Evolutionary conservation across 2,329 filamentous ascomycete genomes (phyloP).

Genomic region (Aspergillus novofumigatus): DNA sequence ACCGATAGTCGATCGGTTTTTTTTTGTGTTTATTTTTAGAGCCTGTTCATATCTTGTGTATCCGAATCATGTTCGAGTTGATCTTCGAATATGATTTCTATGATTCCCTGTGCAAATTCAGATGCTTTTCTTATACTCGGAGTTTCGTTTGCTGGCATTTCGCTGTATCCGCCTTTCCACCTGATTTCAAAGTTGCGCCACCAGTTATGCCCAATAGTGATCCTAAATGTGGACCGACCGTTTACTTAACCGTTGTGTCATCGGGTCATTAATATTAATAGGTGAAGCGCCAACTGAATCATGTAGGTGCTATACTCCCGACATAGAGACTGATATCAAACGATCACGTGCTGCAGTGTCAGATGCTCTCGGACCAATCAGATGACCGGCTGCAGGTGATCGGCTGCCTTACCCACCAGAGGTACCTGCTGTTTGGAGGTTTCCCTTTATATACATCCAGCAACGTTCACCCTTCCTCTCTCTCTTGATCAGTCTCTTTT

Average conservation of each 20-base stretch:
- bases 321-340: neutral
- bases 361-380: neutral
- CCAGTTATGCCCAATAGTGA: neutral
- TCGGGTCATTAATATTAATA: neutral
- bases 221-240: neutral
- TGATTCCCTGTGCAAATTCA: conserved; percentile 27
- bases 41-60: conserved; percentile 1
- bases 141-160: neutral
- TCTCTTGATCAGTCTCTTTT: neutral
- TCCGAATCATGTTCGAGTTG: conserved; percentile 6
- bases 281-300: neutral
- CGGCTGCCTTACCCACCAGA: neutral
- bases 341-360: neutral
- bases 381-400: neutral
- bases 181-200: neutral
- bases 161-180: neutral
- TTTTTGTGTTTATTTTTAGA: conserved; percentile 2
- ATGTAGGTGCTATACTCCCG: neutral
- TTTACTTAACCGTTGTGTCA: neutral
- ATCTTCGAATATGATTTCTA: conserved; percentile 27
- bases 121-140: conserved; percentile 3
- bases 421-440: neutral
- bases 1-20: conserved; percentile 15
- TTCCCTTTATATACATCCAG: neutral
- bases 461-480: neutral